Conservation (phyloP, 306 rosid species). For the Ochetophila trinervis region DNA sequence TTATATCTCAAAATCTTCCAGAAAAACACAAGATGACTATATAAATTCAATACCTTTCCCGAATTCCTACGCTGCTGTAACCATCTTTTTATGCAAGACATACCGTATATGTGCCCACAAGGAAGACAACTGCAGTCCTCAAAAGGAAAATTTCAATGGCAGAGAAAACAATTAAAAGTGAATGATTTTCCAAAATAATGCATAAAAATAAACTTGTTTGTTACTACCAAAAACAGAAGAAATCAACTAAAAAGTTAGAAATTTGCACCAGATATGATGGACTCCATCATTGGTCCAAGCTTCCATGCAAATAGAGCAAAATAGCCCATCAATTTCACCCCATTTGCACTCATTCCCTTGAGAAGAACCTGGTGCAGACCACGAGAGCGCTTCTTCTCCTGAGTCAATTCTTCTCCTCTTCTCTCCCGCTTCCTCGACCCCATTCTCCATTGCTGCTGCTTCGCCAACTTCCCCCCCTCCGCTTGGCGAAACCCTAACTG, state of each 20-base stretch:
- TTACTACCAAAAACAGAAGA: neutral
- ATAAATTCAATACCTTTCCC: slow-evolving; percentile 49
- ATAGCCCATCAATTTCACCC: slow-evolving; percentile 54
- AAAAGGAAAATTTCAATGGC: slow-evolving; percentile 1
- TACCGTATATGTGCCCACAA: slow-evolving; percentile 85
- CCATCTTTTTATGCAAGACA: slow-evolving; percentile 83
- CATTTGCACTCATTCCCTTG: slow-evolving; percentile 51
- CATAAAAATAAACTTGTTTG: neutral
- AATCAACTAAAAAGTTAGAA: neutral
- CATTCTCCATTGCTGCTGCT: slow-evolving; percentile 20
- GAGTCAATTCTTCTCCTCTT: slow-evolving; percentile 65
- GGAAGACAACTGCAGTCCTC: slow-evolving; percentile 75
- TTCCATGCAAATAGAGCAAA: slow-evolving; percentile 88
- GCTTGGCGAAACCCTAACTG: slow-evolving; percentile 26
- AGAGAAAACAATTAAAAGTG: neutral
- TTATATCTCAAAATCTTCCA: neutral
- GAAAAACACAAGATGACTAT: neutral
- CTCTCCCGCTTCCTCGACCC: slow-evolving; percentile 34
- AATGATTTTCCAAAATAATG: neutral
- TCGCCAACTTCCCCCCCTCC: slow-evolving; percentile 5
- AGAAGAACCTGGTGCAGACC: slow-evolving; percentile 23
- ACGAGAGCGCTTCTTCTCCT: slow-evolving; percentile 45
- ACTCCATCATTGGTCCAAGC: slow-evolving; percentile 64
- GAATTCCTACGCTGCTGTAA: slow-evolving; percentile 48
- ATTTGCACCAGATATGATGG: slow-evolving; percentile 63